Base-by-base conservation (phyloP, 345 rosid species). In the Stellera chamaejasme region DNA sequence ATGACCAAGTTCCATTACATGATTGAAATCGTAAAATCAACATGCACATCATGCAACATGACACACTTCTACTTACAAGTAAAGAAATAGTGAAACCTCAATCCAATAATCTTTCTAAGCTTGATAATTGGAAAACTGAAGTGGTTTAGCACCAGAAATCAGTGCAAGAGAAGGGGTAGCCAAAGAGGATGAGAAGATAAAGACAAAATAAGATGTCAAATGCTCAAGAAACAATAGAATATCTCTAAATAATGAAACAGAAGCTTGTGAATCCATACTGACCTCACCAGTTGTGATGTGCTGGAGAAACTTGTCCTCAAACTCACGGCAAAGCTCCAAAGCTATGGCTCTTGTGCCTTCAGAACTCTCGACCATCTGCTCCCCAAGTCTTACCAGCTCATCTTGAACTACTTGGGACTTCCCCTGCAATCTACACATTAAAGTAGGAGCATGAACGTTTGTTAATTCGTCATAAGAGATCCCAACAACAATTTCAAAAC, bases 261-360 rank as follows among this genome's bases (percentile, higher is more conserved):
- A 63, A 62, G 4, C 39, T 32, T 32, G 39, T 32, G 39, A 32
- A 32, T 32, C 39, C 5, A 48, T 44, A 79, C 92, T 88, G 64
- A 92, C 98, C 71, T 88, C 98, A 63, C 98, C 96, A 67, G 84
- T 75, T 46, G 87, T 75, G 52, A 91, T 79, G 66, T 91, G 96
- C 60, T 54, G 86, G 56, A 91, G 88, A 79, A 91, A 91, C 70
- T 75, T 85, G 72, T 91, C 96, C 71, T 91, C 98, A 72, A 88
- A 91, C 66, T 91, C 96, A 70, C 95, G 98, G 62, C 98, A 92
- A 39, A 92, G 93, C 70, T 88, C 95, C 77, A 92, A 77, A 53
- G 96, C 98, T 50, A 92, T 45, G 51, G 95, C 90, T 73, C 91
- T 83, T 57, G 98, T 92, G 41, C 96, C 96, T 75, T 88, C 98